A percentile compares a stretch with the other conserved stretches of the same genome.
phyloP scores from a whole-genome alignment of 1,284 basidiomycete genomes.

The Leccinum holopus region DNA sequence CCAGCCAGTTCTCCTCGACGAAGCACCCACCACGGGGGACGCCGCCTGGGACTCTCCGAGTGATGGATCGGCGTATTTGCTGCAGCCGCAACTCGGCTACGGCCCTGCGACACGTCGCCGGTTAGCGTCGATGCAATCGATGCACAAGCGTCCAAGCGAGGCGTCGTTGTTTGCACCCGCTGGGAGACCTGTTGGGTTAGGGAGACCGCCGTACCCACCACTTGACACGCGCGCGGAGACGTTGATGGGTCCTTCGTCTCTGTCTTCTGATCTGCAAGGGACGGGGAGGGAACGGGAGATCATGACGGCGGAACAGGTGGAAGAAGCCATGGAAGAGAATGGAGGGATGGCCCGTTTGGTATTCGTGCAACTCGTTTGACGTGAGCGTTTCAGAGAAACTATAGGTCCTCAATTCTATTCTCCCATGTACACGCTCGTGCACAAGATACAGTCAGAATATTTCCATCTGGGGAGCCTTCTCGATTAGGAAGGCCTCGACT shows the following conservation, averaged over 20 bases:
- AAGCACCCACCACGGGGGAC: constrained; percentile 40
- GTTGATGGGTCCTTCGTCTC: constrained; percentile 28
- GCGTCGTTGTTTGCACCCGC: constrained; percentile 5
- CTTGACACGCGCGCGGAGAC: constrained; percentile 27
- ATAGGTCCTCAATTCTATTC: too few species aligned
- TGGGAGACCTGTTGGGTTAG: constrained; percentile 6
- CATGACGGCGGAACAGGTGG: constrained; percentile 44
- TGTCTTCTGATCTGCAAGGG: constrained; percentile 33
- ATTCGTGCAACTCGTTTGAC: too few species aligned
- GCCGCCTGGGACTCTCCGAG: constrained; percentile 13
- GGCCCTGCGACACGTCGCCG: constrained; percentile 58
- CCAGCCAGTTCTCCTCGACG: constrained; percentile 61
- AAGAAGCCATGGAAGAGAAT: constrained; percentile 35
- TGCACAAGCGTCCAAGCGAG: constrained; percentile 19
- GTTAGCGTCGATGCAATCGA: constrained; percentile 47
- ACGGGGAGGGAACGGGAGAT: constrained; percentile 11
- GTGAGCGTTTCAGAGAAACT: too few species aligned
- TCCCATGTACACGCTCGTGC: too few species aligned
- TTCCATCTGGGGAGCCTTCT: too few species aligned
- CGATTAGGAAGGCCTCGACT: too few species aligned
- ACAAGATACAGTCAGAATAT: too few species aligned
- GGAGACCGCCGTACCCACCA: constrained; percentile 24
- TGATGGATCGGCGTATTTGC: constrained; percentile 11
- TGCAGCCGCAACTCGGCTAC: constrained; percentile 42
- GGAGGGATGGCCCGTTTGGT: constrained; percentile 17